Base-by-base conservation (phyloP, 2,329 filamentous ascomycete species). In the Aciculosporium take region DNA sequence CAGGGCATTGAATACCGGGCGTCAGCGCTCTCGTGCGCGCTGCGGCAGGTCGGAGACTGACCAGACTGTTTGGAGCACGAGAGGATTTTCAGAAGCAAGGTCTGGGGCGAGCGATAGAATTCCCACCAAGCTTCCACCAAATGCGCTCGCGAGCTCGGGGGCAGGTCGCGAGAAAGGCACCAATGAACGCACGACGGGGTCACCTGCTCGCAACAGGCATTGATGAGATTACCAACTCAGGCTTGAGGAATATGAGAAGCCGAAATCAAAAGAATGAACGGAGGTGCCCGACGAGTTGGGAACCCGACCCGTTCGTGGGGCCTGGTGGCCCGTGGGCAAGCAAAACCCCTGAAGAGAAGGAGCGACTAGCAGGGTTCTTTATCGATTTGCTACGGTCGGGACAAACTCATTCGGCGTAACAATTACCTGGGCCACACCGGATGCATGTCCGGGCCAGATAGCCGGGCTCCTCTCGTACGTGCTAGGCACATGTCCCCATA, bases 1-100 rank as follows among this genome's bases (percentile, higher is more conserved):
- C 91, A 98, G 74, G 88, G 85, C 88, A 94, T 94, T 64, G 65
- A 55, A 54, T 44, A 49, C 50, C 40, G 43, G 24, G 46, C 45
- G 43, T 37, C 40, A 44, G 43, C 46, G 44, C 40, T 43, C 37
- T 34, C 44, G 37, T 36, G 38, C 29, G 44, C 37, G 44, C 37
- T 30, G 37, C 36, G 40, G 40, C n/a, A 29, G 21, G 8, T 32
- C 33, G 37, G 27, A 18, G 30, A 24, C 20, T 23, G 32, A 27
- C 31, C 17, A 30, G 29, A 20, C n/a, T n/a, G n/a, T n/a, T n/a
- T n/a, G n/a, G 36, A 34, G 12, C 13, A 3, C 8, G 20, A 15
- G 31, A 36, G 41, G n/a, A n/a, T 10, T 36, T 31, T 13, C 13
- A 18, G 24, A 5, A 13, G 27, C 27, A 13, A 37, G 18, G 13